These are phyloP conservation scores for Trichoderma brevicompactum DNA, from an alignment of 2,329 filamentous ascomycete species.

Conservation along the genomic window DNA sequence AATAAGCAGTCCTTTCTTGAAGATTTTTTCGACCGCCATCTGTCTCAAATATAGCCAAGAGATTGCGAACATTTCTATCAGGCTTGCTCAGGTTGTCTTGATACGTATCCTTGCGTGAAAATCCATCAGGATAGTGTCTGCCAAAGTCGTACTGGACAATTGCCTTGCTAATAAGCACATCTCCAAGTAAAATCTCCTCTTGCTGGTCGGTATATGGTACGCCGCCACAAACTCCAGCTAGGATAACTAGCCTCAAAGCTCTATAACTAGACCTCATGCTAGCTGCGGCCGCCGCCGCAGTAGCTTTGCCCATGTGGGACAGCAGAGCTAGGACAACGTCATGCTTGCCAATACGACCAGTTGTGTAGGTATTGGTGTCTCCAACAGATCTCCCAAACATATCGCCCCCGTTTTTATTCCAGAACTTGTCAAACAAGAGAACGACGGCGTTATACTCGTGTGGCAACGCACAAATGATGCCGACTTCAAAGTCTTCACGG, in stretches of 20 bases:
- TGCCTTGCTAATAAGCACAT: conserved; percentile 40
- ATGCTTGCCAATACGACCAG: conserved; percentile 37
- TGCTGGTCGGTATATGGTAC: conserved; percentile 33
- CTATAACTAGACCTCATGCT: conserved; percentile 42
- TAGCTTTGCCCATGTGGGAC: conserved; percentile 38
- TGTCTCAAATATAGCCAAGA: conserved; percentile 36
- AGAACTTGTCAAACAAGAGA: conserved; percentile 37
- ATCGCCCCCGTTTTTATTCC: conserved; percentile 32
- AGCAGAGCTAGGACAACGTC: conserved; percentile 39
- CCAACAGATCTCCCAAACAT: conserved; percentile 33
- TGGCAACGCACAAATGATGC: not conserved
- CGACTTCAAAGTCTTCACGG: not conserved
- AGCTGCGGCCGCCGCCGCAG: conserved; percentile 35
- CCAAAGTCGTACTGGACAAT: conserved; percentile 40
- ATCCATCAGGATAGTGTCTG: conserved; percentile 33
- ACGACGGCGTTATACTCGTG: conserved; percentile 35
- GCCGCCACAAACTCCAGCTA: conserved; percentile 48
- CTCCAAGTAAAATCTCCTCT: conserved; percentile 37
- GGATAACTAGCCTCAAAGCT: conserved; percentile 40
- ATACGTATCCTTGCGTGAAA: conserved; percentile 35
- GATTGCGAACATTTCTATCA: conserved; percentile 36
- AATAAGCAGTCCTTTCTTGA: conserved; percentile 8
- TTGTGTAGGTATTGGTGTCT: conserved; percentile 39
- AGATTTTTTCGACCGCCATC: conserved; percentile 18
- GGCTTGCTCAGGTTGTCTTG: conserved; percentile 36